These are phyloP conservation scores for Blastobotrys petasosporus DNA, from an alignment of 1,139 yeast species.

Conservation along the genomic window DNA sequence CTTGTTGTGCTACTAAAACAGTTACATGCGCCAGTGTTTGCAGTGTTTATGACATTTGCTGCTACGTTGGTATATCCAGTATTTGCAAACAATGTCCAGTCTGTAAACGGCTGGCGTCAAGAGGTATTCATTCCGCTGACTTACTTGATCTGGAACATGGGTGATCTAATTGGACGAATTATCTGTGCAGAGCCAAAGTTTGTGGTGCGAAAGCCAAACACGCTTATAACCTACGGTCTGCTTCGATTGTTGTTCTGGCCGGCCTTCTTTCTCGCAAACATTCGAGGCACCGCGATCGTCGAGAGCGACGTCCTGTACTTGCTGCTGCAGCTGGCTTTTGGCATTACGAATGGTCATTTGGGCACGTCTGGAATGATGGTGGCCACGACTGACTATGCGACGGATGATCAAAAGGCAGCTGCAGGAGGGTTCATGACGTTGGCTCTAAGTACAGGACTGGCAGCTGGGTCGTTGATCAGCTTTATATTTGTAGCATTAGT, in stretches of 20 bases:
- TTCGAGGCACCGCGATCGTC: conserved; percentile 41
- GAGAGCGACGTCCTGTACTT: conserved; percentile 65
- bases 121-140: conserved; percentile 65
- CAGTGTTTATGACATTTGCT: conserved; percentile 72
- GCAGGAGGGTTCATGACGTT: conserved; percentile 91
- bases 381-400: conserved; percentile 52
- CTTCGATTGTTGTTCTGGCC: conserved; percentile 49
- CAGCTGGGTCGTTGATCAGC: conserved; percentile 70
- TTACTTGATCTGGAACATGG: conserved; percentile 80
- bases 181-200: conserved; percentile 45
- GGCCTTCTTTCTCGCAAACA: conserved; percentile 48
- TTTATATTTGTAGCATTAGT: conserved; percentile 48
- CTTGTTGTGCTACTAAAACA: conserved; percentile 50
- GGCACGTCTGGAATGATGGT: conserved; percentile 74
- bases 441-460: conserved; percentile 66
- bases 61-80: conserved; percentile 82
- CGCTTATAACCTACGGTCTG: conserved; percentile 20
- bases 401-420: conserved; percentile 71
- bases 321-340: conserved; percentile 66
- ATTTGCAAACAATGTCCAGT: conserved; percentile 68
- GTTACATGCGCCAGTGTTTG: conserved; percentile 54
- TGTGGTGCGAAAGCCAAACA: conserved; percentile 15
- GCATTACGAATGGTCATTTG: conserved; percentile 81
- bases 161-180: conserved; percentile 76
- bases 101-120: conserved; percentile 45